These are phyloP conservation scores for Cystofilobasidium bisporidii DNA, from an alignment of 768 basidiomycete species.

Conservation along the genomic window DNA sequence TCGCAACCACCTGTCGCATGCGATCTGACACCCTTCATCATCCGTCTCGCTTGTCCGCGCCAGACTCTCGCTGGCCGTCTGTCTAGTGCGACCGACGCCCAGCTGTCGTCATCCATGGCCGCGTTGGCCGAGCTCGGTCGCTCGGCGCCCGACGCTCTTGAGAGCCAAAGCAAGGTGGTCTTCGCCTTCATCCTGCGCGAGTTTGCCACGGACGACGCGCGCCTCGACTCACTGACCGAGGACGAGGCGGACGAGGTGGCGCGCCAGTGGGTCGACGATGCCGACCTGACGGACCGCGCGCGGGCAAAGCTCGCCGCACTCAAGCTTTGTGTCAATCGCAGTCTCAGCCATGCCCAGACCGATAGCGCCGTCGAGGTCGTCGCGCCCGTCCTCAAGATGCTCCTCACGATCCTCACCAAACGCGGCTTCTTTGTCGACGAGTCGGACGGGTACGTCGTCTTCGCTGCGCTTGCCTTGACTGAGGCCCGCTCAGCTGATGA, in stretches of 20 bases:
- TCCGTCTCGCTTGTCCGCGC: slow-evolving; percentile 1
- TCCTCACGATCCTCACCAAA: slow-evolving; percentile 53
- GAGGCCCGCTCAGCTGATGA: background rate
- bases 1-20: too few relatives aligned
- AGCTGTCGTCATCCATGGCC: slow-evolving; percentile 57
- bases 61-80: slow-evolving; percentile 52
- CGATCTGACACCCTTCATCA: background rate
- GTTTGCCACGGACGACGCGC: slow-evolving; percentile 27
- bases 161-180: slow-evolving; percentile 64
- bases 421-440: slow-evolving; percentile 9
- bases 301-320: slow-evolving; percentile 63
- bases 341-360: slow-evolving; percentile 55
- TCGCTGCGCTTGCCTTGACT: background rate
- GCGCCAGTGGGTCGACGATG: slow-evolving; percentile 62
- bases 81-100: slow-evolving; percentile 41
- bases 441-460: slow-evolving; percentile 17
- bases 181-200: slow-evolving; percentile 51
- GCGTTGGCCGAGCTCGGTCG: slow-evolving; percentile 66
- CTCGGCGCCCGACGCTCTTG: slow-evolving; percentile 62
- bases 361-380: slow-evolving; percentile 58
- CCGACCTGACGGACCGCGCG: slow-evolving; percentile 51
- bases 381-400: slow-evolving; percentile 64
- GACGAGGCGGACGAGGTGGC: slow-evolving; percentile 38
- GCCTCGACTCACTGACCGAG: slow-evolving; percentile 28
- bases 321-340: slow-evolving; percentile 73